A percentile compares a stretch with the other conserved stretches of the same genome.
Conservation (phyloP, 225 moss, liverwort and hornwort genomes). For the Bryum argenteum region DNA sequence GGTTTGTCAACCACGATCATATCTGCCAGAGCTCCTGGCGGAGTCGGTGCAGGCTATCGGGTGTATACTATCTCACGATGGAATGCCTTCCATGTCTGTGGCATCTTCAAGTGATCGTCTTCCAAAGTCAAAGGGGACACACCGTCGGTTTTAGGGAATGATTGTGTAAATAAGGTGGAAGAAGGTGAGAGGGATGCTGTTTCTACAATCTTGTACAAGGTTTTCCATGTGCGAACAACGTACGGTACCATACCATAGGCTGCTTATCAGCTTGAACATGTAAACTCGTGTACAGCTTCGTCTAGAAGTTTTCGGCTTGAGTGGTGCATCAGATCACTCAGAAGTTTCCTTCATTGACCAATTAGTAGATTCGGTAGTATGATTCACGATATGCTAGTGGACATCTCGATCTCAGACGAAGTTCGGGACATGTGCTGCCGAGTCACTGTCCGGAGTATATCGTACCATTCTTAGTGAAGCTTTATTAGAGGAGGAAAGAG, state of each 20-base stretch:
- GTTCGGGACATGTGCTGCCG: not conserved
- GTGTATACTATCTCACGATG: slow-evolving; percentile 87
- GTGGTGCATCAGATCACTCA: not conserved
- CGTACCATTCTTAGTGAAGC: not conserved
- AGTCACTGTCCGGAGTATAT: not conserved
- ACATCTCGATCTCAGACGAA: not conserved
- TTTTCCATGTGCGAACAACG: slow-evolving; percentile 27
- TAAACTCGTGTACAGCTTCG: slow-evolving; percentile 10
- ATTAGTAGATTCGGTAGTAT: not conserved
- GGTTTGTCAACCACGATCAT: slow-evolving; percentile 72
- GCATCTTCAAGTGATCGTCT: slow-evolving; percentile 34
- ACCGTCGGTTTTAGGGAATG: slow-evolving; percentile 30
- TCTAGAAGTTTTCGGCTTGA: not conserved
- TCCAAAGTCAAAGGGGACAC: slow-evolving; percentile 36
- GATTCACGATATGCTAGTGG: not conserved
- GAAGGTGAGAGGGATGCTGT: slow-evolving; percentile 5
- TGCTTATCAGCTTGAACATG: slow-evolving; percentile 15
- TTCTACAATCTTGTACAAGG: slow-evolving; percentile 21
- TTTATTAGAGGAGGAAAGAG: not conserved
- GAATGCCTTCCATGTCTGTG: slow-evolving; percentile 47
- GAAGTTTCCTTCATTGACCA: not conserved
- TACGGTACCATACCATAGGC: slow-evolving; percentile 21
- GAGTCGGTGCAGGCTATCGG: slow-evolving; percentile 84
- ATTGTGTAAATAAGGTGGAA: not conserved
- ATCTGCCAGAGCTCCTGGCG: slow-evolving; percentile 69